phyloP scores from a whole-genome alignment of 2,329 filamentous ascomycete genomes.

The Lachnellula cervina region DNA sequence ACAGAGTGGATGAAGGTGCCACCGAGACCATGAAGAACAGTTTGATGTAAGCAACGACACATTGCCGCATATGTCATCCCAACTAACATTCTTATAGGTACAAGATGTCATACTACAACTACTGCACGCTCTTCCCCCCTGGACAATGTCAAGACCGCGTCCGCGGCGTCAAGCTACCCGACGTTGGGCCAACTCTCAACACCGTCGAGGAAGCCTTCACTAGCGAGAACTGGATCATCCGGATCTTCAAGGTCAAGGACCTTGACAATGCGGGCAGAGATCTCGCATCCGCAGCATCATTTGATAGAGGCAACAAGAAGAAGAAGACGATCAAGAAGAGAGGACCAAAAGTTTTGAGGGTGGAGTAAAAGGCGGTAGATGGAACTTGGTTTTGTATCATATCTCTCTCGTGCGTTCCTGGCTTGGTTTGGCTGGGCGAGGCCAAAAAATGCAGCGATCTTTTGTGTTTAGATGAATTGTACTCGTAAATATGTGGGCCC shows the following conservation, averaged over 20 bases:
- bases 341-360: conserved; percentile 65
- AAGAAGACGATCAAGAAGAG: conserved; percentile 70
- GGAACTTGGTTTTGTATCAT: conserved; percentile 26
- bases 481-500: conserved; percentile 20
- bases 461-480: conserved; percentile 27
- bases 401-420: conserved; percentile 21
- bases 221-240: conserved; percentile 99
- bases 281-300: conserved; percentile 64
- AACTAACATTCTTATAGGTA: conserved; percentile 59
- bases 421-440: conserved; percentile 7
- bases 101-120: conserved; percentile 99
- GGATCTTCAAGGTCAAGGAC: conserved; percentile 99
- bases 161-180: conserved; percentile 73
- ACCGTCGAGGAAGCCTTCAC: conserved; percentile 96
- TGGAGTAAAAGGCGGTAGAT: conserved; percentile 51
- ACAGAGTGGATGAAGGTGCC: conserved; percentile 87
- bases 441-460: conserved; percentile 19
- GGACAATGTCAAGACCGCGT: conserved; percentile 91
- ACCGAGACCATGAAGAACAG: conserved; percentile 99
- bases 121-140: conserved; percentile 80
- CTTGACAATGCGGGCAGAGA: conserved; percentile 93
- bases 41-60: conserved; percentile 69
- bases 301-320: conserved; percentile 78
- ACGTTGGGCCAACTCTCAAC: conserved; percentile 77
- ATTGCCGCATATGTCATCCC: neutral